Conservation (phyloP, 768 basidiomycete genomes). For the Russula foetens region DNA sequence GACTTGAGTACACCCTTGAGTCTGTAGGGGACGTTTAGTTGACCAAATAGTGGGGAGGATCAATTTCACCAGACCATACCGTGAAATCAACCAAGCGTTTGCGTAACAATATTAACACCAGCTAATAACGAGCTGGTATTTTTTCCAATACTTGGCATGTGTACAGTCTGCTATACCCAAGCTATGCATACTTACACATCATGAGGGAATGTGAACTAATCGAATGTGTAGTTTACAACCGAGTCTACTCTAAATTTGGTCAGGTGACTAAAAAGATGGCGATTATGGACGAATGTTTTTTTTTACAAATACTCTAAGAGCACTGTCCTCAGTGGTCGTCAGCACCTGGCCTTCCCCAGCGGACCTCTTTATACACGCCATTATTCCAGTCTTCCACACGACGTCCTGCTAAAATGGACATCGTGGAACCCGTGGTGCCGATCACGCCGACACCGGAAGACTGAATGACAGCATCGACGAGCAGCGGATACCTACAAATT, state of each 20-base stretch:
- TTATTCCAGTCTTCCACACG: constrained; percentile 60
- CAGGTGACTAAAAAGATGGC: not conserved
- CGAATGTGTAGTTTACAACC: not conserved
- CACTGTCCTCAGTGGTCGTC: constrained; percentile 41
- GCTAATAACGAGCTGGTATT: no score
- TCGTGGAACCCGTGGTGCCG: constrained; percentile 63
- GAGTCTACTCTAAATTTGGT: no score
- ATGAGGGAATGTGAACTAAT: not conserved
- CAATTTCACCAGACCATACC: no score
- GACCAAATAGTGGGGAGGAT: no score
- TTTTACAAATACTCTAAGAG: not conserved
- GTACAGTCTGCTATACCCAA: no score
- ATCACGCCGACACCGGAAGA: constrained; percentile 62
- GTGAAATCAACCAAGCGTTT: no score
- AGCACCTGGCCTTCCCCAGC: constrained; percentile 51
- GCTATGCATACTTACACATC: no score
- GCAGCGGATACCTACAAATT: constrained; percentile 52
- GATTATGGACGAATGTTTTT: not conserved
- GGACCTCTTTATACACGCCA: constrained; percentile 43
- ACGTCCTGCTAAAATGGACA: constrained; percentile 57
- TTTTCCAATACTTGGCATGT: no score
- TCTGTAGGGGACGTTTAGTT: no score
- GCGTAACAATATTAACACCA: no score
- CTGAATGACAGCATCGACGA: constrained; percentile 68
- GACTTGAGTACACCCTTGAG: no score